A percentile compares a stretch with the other conserved stretches of the same genome.
These are phyloP conservation scores for Stygiomarasmius scandens DNA, from an alignment of 1,284 basidiomycete genomes.

Conservation along the genomic window DNA sequence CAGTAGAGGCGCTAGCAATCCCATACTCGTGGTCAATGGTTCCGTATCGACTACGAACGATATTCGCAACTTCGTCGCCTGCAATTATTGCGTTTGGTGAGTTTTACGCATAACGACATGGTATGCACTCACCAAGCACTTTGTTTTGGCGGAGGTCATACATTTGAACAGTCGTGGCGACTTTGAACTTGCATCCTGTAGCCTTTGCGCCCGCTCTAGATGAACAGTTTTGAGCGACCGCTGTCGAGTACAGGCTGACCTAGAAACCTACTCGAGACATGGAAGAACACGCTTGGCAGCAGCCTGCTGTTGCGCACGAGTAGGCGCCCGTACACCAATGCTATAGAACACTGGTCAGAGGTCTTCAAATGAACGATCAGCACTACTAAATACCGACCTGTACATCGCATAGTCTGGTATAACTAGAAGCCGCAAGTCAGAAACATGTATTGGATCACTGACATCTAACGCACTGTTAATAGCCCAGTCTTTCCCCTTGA, in stretches of 20 bases:
- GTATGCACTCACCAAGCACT: slow-evolving; percentile 45
- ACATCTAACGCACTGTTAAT: slow-evolving; percentile 50
- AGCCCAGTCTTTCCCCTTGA: slow-evolving; percentile 63
- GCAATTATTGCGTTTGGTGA: neutral
- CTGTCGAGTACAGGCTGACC: neutral
- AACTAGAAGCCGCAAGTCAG: slow-evolving; percentile 43
- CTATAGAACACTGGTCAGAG: slow-evolving; percentile 33
- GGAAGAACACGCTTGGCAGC: slow-evolving; percentile 60
- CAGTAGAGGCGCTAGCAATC: slow-evolving; percentile 66
- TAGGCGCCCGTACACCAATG: slow-evolving; percentile 73
- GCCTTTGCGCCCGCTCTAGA: slow-evolving; percentile 69
- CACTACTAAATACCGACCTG: slow-evolving; percentile 38
- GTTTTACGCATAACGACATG: slow-evolving; percentile 27
- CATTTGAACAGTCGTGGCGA: slow-evolving; percentile 40
- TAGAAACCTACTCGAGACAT: slow-evolving; percentile 68
- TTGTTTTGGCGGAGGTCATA: slow-evolving; percentile 70
- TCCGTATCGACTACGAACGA: slow-evolving; percentile 56
- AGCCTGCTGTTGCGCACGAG: slow-evolving; percentile 56
- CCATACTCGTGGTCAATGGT: slow-evolving; percentile 56
- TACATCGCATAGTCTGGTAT: slow-evolving; percentile 80
- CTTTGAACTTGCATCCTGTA: slow-evolving; percentile 66
- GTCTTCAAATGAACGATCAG: neutral
- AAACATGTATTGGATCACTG: neutral
- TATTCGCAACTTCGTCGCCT: slow-evolving; percentile 61
- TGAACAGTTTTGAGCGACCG: too few species aligned